Base-by-base conservation (phyloP, 257 asterid species). In the Solanum clarkiae region DNA sequence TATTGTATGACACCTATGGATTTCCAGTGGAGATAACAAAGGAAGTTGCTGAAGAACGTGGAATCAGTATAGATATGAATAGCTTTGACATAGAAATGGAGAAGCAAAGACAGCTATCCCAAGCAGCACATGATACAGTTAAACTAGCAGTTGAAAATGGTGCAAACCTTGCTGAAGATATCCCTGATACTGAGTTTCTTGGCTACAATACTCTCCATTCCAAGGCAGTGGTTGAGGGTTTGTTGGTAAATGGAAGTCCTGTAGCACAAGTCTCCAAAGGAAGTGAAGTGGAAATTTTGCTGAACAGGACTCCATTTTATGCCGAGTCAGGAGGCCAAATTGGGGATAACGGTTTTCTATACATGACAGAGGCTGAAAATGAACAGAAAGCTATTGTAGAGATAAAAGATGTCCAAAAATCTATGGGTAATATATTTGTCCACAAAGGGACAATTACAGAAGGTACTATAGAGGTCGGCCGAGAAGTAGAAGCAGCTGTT, bases 271-370 rank as follows among this genome's bases (percentile, higher is more conserved):
- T 94, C 86, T 90, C 95, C 10, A 91, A 93, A 90, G 99, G 99
- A 88, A 91, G 88, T 88, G 97, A 93, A 83, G 98, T 96, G 26
- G 99, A 96, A 85, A 92, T 96, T 80, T 88, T 96, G 70, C 94
- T 96, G 51, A 91, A 96, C 86, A 88, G 94, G 85, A 94, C 99
- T 84, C 98, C 99, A 0, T 96, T 96, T 86, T 96, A 94, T 87
- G 99, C 99, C 80, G 99, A 96, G 88, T 96, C 98, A 0, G 99
- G 99, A 59, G 99, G 99, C 59, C 98, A 94, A 90, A 96, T 96
- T 83, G 98, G 97, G 84, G 99, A 96, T 84, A 88, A 91, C 36
- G 99, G 98, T 51, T 91, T 90, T 83, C 87, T 96, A 22, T 91
- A 87, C 86, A 87, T 88, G 69, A 84, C 82, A 14, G 86, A 88